Evolutionary conservation across 176 grass and related monocot species (phyloP).

Genomic region (Rhynchospora pubera): DNA sequence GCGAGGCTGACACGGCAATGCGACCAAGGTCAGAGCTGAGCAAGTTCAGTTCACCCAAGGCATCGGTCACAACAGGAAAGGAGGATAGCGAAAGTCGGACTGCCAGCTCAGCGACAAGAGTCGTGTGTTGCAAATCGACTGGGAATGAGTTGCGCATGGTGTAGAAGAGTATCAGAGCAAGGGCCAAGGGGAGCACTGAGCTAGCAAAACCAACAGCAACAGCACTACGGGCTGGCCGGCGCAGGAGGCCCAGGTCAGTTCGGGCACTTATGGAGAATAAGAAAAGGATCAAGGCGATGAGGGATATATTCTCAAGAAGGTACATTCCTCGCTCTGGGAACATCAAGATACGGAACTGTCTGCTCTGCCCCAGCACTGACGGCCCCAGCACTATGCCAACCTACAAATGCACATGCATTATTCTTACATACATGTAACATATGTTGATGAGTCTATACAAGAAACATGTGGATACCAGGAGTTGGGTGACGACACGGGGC

Average conservation of each 20-base stretch:
- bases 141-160: slow-evolving; percentile 29
- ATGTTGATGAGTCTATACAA: background rate
- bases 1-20: slow-evolving; percentile 55
- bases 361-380: slow-evolving; percentile 33
- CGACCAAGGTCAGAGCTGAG: slow-evolving; percentile 90
- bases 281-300: slow-evolving; percentile 60
- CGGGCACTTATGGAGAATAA: slow-evolving; percentile 72
- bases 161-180: slow-evolving; percentile 31
- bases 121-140: slow-evolving; percentile 14
- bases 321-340: slow-evolving; percentile 59
- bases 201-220: slow-evolving; percentile 43
- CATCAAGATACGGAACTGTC: slow-evolving; percentile 4
- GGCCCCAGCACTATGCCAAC: slow-evolving; percentile 57
- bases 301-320: slow-evolving; percentile 47
- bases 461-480: slow-evolving; percentile 29
- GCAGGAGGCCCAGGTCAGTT: slow-evolving; percentile 48
- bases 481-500: slow-evolving; percentile 46
- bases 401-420: background rate
- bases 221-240: slow-evolving; percentile 34
- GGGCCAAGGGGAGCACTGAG: slow-evolving; percentile 42
- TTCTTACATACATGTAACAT: too few relatives aligned
- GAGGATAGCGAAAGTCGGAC: slow-evolving; percentile 54
- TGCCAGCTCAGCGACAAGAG: slow-evolving; percentile 40
- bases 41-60: slow-evolving; percentile 57
- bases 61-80: slow-evolving; percentile 54